These are phyloP conservation scores for Xylariaceae sp. DNA, from an alignment of 2,329 filamentous ascomycete genomes.

Conservation along the genomic window DNA sequence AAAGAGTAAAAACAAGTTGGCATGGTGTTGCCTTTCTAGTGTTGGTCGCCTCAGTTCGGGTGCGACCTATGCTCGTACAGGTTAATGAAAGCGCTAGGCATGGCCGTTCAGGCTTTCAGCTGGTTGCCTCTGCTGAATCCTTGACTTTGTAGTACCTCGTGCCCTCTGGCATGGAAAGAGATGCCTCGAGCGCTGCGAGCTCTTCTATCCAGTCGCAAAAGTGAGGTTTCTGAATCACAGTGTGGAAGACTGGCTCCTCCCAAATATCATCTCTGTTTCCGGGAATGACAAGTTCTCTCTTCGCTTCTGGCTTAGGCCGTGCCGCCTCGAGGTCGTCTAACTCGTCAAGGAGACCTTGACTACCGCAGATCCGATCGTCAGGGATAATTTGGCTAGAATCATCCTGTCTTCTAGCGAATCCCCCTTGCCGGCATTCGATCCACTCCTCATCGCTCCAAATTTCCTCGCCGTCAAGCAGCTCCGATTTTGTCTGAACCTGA, in stretches of 20 bases:
- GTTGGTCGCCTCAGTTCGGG: not conserved
- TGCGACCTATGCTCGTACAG: not conserved
- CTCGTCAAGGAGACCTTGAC: constrained; percentile 12
- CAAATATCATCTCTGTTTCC: constrained; percentile 6
- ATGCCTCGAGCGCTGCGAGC: constrained; percentile 16
- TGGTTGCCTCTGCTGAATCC: not conserved
- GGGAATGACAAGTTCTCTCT: not conserved
- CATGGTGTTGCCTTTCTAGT: not conserved
- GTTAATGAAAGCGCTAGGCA: not conserved
- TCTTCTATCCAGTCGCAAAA: constrained; percentile 23
- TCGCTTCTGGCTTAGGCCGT: not conserved
- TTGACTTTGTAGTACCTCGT: constrained; percentile 19
- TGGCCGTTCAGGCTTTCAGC: not conserved
- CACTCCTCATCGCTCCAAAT: constrained; percentile 9
- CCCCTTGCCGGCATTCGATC: not conserved
- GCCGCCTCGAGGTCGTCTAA: constrained; percentile 20
- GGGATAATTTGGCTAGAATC: not conserved
- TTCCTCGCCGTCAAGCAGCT: constrained; percentile 8
- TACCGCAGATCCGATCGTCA: not conserved
- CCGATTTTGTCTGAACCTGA: constrained; percentile 8
- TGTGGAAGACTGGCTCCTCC: not conserved
- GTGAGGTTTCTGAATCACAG: not conserved
- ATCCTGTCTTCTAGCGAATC: not conserved
- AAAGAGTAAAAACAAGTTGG: not conserved
- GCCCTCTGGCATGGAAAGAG: constrained; percentile 11